phyloP scores from a whole-genome alignment of 495 filamentous ascomycete genomes.

The Aspergillus affinis region DNA sequence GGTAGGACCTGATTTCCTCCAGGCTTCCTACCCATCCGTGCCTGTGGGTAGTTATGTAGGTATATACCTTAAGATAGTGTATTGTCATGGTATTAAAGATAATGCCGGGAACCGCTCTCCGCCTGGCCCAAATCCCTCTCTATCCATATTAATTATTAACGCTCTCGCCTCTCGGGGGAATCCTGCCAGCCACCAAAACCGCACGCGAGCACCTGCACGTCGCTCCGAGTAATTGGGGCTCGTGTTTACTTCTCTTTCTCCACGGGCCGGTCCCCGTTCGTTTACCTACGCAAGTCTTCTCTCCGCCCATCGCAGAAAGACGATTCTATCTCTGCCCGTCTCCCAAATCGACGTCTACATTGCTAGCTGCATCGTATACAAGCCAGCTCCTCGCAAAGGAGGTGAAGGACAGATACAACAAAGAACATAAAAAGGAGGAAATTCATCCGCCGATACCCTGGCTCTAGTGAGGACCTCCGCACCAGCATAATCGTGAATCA shows the following conservation, averaged over 20 bases:
- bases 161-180: conserved; percentile 3
- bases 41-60: no score
- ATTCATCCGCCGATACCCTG: background rate
- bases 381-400: background rate
- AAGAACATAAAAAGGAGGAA: background rate
- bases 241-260: background rate
- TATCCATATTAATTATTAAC: background rate
- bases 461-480: no score
- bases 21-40: no score
- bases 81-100: no score
- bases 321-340: background rate
- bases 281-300: background rate
- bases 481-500: no score
- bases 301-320: background rate
- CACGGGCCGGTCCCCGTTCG: background rate
- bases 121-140: no score
- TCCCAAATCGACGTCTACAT: background rate
- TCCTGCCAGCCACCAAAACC: conserved; percentile 7
- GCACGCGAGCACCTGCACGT: conserved; percentile 1
- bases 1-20: background rate
- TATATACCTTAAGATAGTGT: no score
- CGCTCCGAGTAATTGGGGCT: background rate
- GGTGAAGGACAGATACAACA: background rate
- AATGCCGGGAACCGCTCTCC: background rate
- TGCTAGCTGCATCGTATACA: background rate